phyloP scores from a whole-genome alignment of 371 early-diverging fungal species.

The Mortierella sp. region DNA sequence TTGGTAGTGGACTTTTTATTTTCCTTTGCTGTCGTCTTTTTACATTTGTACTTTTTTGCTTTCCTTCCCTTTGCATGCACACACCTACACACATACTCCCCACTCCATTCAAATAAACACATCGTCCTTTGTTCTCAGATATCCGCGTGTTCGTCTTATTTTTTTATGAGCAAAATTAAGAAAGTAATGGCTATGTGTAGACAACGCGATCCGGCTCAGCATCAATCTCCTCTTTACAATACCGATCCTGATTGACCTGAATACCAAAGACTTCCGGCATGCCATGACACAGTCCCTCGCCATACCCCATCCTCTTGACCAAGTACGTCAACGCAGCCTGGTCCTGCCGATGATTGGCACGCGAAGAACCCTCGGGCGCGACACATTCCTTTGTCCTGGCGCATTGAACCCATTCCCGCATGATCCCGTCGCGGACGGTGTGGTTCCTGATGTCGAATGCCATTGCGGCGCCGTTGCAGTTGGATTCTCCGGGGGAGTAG shows the following conservation, averaged over 20 bases:
- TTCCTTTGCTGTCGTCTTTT: neutral
- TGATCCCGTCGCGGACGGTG: conserved; percentile 52
- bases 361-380: conserved; percentile 63
- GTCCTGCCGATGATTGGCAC: conserved; percentile 68
- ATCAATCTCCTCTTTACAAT: conserved; percentile 38
- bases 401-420: conserved; percentile 64
- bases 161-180: conserved; percentile 2
- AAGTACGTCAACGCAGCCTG: conserved; percentile 66
- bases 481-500: conserved; percentile 41
- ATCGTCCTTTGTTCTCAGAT: neutral
- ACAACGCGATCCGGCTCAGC: conserved; percentile 25
- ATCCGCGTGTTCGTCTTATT: neutral
- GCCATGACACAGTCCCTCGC: conserved; percentile 23
- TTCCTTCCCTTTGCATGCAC: neutral
- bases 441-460: conserved; percentile 62
- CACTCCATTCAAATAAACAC: conserved; percentile 13
- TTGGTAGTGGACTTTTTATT: neutral
- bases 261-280: conserved; percentile 28
- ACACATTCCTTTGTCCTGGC: conserved; percentile 61
- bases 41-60: neutral
- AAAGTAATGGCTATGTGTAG: neutral
- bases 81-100: neutral
- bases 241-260: conserved; percentile 38
- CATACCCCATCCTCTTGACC: conserved; percentile 41
- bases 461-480: conserved; percentile 66